Evolutionary conservation across 148 eudicot species (phyloP).

Genomic region (Drosera capensis): DNA sequence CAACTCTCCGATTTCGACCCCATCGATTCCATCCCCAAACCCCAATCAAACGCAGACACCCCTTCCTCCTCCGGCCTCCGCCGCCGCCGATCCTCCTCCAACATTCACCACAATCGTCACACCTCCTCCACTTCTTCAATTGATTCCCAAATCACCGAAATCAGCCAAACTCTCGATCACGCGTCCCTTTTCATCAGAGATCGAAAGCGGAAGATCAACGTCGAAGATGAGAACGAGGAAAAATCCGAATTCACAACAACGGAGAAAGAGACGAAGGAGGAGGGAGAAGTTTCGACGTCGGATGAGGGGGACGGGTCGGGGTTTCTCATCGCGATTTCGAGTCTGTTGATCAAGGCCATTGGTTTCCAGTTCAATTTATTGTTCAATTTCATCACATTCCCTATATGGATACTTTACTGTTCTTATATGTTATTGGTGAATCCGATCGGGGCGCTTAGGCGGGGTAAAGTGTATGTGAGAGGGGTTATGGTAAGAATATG

Average conservation of each 20-base stretch:
- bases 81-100: slow-evolving; percentile 25
- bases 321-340: slow-evolving; percentile 22
- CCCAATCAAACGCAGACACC: not conserved
- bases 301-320: slow-evolving; percentile 13
- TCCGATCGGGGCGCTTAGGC: slow-evolving; percentile 19
- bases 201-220: too few species aligned
- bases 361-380: slow-evolving; percentile 44
- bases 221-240: too few species aligned
- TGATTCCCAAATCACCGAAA: not conserved
- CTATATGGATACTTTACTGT: slow-evolving; percentile 27
- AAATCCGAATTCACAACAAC: too few species aligned
- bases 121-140: too few species aligned
- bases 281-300: slow-evolving; percentile 13
- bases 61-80: slow-evolving; percentile 17
- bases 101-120: too few species aligned
- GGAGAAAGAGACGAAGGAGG: not conserved
- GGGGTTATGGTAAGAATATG: slow-evolving; percentile 14
- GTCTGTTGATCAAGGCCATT: slow-evolving; percentile 39
- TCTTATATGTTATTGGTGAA: slow-evolving; percentile 24
- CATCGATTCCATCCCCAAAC: slow-evolving; percentile 3
- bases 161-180: slow-evolving; percentile 6
- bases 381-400: slow-evolving; percentile 35
- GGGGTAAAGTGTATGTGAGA: slow-evolving; percentile 18
- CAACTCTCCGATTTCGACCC: slow-evolving; percentile 3
- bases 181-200: too few species aligned